A percentile compares a stretch with the other conserved stretches of the same genome.
These are phyloP conservation scores for Ramaria sp. DNA, from an alignment of 768 basidiomycete genomes.

Conservation along the genomic window DNA sequence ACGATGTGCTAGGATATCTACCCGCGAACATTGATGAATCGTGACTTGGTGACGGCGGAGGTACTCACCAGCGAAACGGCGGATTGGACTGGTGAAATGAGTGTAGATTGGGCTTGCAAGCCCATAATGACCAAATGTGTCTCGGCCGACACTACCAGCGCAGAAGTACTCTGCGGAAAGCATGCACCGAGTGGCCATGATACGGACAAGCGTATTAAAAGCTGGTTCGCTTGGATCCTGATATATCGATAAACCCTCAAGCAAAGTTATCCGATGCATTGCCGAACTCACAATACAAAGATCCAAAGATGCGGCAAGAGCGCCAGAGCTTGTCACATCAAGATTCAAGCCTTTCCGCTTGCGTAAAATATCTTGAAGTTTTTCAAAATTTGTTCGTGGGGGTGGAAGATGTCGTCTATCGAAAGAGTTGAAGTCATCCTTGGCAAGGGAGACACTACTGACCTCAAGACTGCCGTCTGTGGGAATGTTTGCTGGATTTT, in stretches of 20 bases:
- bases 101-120: constrained; percentile 97
- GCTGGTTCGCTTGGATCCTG: constrained; percentile 78
- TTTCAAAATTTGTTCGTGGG: constrained; percentile 90
- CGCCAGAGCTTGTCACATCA: constrained; percentile 86
- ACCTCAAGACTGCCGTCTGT: constrained; percentile 89
- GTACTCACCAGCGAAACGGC: constrained; percentile 78
- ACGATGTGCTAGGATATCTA: constrained; percentile 89
- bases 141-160: constrained; percentile 84
- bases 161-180: constrained; percentile 97
- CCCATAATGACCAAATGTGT: constrained; percentile 95
- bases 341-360: constrained; percentile 77
- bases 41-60: neutral
- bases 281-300: constrained; percentile 57
- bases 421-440: neutral
- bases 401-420: constrained; percentile 82
- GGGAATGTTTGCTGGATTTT: constrained; percentile 94
- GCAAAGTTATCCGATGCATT: neutral
- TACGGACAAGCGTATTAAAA: constrained; percentile 95
- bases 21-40: neutral
- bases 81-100: constrained; percentile 96
- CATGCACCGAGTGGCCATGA: constrained; percentile 99
- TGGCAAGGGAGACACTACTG: constrained; percentile 9
- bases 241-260: constrained; percentile 3
- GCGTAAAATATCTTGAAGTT: constrained; percentile 79
- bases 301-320: constrained; percentile 82